Percentiles rank a stretch among this genome's conserved stretches.
Evolutionary conservation across 1,139 yeast species (phyloP).

Genomic region (Hemisphaericaspora xylanilytica): DNA sequence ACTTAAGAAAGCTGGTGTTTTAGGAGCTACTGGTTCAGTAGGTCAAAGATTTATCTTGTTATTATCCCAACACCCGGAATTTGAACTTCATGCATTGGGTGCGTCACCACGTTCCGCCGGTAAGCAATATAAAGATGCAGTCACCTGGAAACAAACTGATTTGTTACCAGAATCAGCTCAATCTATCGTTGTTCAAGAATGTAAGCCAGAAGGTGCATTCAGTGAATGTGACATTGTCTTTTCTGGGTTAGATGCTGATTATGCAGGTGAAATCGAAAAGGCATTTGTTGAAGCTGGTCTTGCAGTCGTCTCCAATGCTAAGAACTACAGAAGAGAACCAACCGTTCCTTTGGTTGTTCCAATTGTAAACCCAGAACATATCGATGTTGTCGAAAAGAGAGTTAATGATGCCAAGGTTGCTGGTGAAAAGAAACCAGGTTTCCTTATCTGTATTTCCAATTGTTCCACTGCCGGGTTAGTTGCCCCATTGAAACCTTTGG

Average conservation of each 20-base stretch:
- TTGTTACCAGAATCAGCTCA: slow-evolving; percentile 70
- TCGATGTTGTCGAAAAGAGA: slow-evolving; percentile 67
- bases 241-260: slow-evolving; percentile 91
- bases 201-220: slow-evolving; percentile 69
- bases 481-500: slow-evolving; percentile 92
- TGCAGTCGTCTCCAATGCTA: slow-evolving; percentile 89
- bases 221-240: slow-evolving; percentile 91
- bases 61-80: slow-evolving; percentile 84
- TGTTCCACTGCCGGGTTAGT: slow-evolving; percentile 98
- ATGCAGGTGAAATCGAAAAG: slow-evolving; percentile 89
- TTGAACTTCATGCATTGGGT: slow-evolving; percentile 80
- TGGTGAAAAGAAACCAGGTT: slow-evolving; percentile 66
- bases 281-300: slow-evolving; percentile 80
- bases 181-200: slow-evolving; percentile 66
- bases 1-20: slow-evolving; percentile 70
- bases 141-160: slow-evolving; percentile 91
- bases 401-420: slow-evolving; percentile 51
- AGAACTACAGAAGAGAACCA: slow-evolving; percentile 85
- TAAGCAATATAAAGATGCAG: slow-evolving; percentile 78
- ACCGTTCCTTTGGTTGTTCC: slow-evolving; percentile 95
- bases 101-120: slow-evolving; percentile 97
- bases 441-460: slow-evolving; percentile 90
- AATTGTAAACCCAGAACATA: slow-evolving; percentile 91
- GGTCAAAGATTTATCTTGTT: slow-evolving; percentile 94
- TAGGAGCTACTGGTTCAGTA: slow-evolving; percentile 97